phyloP scores from a whole-genome alignment of 2,329 filamentous ascomycete genomes.

The Cladophialophora carrionii region DNA sequence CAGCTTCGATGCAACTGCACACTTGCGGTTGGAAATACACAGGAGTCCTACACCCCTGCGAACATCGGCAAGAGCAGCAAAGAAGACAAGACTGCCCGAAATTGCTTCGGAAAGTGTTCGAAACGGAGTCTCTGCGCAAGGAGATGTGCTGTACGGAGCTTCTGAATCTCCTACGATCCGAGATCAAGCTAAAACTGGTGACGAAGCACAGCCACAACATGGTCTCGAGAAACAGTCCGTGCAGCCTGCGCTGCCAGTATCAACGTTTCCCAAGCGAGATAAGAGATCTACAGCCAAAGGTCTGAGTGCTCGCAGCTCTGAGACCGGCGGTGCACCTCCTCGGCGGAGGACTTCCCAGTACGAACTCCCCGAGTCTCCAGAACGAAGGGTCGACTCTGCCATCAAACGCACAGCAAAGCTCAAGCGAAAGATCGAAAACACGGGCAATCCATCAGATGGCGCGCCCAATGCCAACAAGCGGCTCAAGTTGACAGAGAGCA shows the following conservation, averaged over 20 bases:
- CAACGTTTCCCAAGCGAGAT: slow-evolving; percentile 1
- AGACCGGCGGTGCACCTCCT: slow-evolving; percentile 45
- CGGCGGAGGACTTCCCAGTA: slow-evolving; percentile 48
- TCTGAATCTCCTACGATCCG: neutral
- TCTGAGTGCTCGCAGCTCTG: slow-evolving; percentile 3
- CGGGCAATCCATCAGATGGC: neutral
- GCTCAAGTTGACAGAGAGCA: neutral
- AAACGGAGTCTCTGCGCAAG: neutral
- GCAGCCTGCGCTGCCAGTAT: neutral
- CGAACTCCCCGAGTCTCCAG: slow-evolving; percentile 49
- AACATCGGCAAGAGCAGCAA: neutral
- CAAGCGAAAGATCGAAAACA: slow-evolving; percentile 23
- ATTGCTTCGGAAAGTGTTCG: neutral
- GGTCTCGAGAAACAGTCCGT: neutral
- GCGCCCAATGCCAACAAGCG: slow-evolving; percentile 1
- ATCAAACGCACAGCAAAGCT: slow-evolving; percentile 8
- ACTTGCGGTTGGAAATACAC: slow-evolving; percentile 23
- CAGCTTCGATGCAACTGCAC: slow-evolving; percentile 29
- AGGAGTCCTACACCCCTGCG: neutral
- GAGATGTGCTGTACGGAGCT: neutral
- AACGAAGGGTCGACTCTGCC: slow-evolving; percentile 21
- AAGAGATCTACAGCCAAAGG: slow-evolving; percentile 17
- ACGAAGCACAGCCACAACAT: neutral
- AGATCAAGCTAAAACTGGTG: neutral
- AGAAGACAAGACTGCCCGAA: neutral